A percentile compares a stretch with the other conserved stretches of the same genome.
Conservation (phyloP, 1,284 basidiomycete species). For the Trichosporon sp. region DNA sequence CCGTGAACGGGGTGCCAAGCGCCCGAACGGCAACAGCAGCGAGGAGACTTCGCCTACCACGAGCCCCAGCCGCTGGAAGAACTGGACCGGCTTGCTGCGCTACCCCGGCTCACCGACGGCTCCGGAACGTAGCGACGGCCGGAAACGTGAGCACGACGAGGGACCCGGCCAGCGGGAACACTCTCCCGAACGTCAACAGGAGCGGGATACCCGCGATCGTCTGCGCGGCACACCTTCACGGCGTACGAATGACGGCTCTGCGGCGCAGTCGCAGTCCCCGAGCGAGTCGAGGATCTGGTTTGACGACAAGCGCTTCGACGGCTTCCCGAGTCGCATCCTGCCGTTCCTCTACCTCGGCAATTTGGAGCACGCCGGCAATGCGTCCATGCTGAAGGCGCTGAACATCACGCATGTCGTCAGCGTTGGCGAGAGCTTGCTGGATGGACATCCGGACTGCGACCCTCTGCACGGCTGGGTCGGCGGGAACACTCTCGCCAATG, state of each 20-base stretch:
- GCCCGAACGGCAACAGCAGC: neutral
- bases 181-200: neutral
- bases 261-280: slow-evolving; percentile 17
- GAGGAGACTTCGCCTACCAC: slow-evolving; percentile 11
- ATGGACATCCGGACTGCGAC: slow-evolving; percentile 24
- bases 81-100: slow-evolving; percentile 26
- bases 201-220: neutral
- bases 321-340: slow-evolving; percentile 88
- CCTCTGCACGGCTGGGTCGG: slow-evolving; percentile 29
- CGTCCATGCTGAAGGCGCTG: slow-evolving; percentile 89
- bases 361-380: slow-evolving; percentile 90
- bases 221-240: neutral
- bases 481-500: slow-evolving; percentile 35
- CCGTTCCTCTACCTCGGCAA: slow-evolving; percentile 95
- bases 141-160: slow-evolving; percentile 1
- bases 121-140: neutral
- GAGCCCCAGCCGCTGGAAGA: slow-evolving; percentile 26
- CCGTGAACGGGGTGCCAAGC: slow-evolving; percentile 31
- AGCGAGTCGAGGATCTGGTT: slow-evolving; percentile 68
- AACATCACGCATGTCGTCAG: slow-evolving; percentile 97
- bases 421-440: slow-evolving; percentile 66
- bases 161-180: neutral
- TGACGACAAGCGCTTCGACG: slow-evolving; percentile 84
- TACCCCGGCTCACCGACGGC: neutral
- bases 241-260: neutral